Conservation (phyloP, 108 stramenopile species). For the Skeletonema tropicum region DNA sequence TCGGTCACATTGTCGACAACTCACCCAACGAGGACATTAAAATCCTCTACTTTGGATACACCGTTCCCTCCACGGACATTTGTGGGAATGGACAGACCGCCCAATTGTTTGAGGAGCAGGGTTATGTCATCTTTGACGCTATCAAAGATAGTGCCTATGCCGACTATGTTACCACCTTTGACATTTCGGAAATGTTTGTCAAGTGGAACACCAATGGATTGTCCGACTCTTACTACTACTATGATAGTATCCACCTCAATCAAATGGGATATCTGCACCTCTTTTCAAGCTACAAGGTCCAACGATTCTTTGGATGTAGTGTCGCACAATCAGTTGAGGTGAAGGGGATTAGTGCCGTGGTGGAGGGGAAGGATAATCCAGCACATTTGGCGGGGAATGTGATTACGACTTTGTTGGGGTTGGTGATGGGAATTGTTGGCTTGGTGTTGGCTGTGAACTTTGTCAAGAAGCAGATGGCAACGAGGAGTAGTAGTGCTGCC, state of each 20-base stretch:
- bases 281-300: not conserved
- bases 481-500: not conserved
- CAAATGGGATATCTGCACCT: not conserved
- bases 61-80: not conserved
- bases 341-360: not conserved
- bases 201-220: not conserved
- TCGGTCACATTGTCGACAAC: not conserved
- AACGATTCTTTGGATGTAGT: conserved; percentile 1
- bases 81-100: not conserved
- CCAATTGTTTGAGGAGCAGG: not conserved
- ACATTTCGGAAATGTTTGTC: conserved; percentile 1
- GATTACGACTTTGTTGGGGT: not conserved
- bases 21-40: not conserved
- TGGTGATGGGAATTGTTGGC: not conserved
- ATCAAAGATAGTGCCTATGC: not conserved
- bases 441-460: not conserved
- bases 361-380: not conserved
- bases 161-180: not conserved
- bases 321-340: not conserved
- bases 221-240: not conserved
- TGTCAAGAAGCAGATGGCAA: not conserved
- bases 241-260: not conserved
- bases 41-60: not conserved
- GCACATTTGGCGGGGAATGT: not conserved
- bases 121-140: not conserved